phyloP scores from a whole-genome alignment of 192 early-diverging fungal genomes.

The Coemansia sp. region DNA sequence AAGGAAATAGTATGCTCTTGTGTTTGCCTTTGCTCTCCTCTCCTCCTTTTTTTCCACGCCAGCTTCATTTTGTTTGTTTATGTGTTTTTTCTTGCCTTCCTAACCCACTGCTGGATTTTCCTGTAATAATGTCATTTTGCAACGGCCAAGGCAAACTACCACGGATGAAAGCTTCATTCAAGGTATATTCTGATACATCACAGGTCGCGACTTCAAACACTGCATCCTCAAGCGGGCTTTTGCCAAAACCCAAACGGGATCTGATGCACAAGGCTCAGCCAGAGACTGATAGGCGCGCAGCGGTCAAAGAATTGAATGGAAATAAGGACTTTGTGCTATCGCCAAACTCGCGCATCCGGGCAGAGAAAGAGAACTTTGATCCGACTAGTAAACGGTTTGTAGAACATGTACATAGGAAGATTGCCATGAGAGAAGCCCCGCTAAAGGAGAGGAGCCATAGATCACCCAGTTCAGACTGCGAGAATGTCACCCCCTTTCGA shows the following conservation, averaged over 20 bases:
- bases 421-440: neutral
- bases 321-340: slow-evolving; percentile 25
- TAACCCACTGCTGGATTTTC: neutral
- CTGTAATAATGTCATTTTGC: slow-evolving; percentile 4
- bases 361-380: slow-evolving; percentile 50
- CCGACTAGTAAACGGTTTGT: slow-evolving; percentile 24
- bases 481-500: neutral
- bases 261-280: neutral
- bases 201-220: neutral
- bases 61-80: neutral
- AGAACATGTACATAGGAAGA: neutral
- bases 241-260: neutral
- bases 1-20: neutral
- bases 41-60: neutral
- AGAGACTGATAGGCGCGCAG: neutral
- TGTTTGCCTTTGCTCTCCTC: neutral
- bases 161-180: slow-evolving; percentile 5
- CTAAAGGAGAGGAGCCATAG: neutral
- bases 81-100: neutral
- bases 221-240: neutral
- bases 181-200: slow-evolving; percentile 21
- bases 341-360: slow-evolving; percentile 27
- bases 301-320: slow-evolving; percentile 12
- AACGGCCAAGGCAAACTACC: neutral
- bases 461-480: neutral